phyloP scores from a whole-genome alignment of 495 filamentous ascomycete species.

The Collariella sp. region DNA sequence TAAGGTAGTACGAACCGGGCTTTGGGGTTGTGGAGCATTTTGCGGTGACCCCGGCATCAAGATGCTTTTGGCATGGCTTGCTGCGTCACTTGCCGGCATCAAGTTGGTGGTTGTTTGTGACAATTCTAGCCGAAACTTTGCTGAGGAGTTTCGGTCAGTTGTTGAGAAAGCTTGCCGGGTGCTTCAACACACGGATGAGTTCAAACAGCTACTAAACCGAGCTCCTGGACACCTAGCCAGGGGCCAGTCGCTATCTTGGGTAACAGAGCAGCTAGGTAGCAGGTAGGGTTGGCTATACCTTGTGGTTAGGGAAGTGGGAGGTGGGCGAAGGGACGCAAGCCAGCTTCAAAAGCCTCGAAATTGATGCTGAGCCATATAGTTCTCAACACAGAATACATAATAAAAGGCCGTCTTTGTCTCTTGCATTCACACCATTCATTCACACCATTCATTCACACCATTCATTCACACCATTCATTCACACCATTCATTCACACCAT shows the following conservation, averaged over 20 bases:
- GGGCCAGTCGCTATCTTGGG: not conserved
- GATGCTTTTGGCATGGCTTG: slow-evolving; percentile 20
- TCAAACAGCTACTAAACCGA: not conserved
- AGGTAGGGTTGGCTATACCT: not conserved
- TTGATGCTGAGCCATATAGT: too few relatives aligned
- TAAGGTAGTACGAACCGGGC: slow-evolving; percentile 11
- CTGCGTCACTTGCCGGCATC: slow-evolving; percentile 16
- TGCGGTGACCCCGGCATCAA: slow-evolving; percentile 23
- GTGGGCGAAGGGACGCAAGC: too few relatives aligned
- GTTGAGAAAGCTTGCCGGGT: not conserved
- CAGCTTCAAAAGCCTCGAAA: too few relatives aligned
- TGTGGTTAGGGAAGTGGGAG: too few relatives aligned
- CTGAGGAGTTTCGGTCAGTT: not conserved
- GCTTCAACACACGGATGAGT: not conserved
- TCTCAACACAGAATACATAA: too few relatives aligned
- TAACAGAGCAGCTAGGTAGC: not conserved
- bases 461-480: too few relatives aligned
- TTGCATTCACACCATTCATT: too few relatives aligned
- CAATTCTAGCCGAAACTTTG: not conserved
- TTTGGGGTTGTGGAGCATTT: slow-evolving; percentile 26
- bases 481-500: too few relatives aligned
- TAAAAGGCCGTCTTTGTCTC: too few relatives aligned
- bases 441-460: too few relatives aligned
- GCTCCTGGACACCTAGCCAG: not conserved
- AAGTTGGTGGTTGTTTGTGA: slow-evolving; percentile 17